Evolutionary conservation across 306 rosid species (phyloP).

Genomic region (Dicorynia guianensis): DNA sequence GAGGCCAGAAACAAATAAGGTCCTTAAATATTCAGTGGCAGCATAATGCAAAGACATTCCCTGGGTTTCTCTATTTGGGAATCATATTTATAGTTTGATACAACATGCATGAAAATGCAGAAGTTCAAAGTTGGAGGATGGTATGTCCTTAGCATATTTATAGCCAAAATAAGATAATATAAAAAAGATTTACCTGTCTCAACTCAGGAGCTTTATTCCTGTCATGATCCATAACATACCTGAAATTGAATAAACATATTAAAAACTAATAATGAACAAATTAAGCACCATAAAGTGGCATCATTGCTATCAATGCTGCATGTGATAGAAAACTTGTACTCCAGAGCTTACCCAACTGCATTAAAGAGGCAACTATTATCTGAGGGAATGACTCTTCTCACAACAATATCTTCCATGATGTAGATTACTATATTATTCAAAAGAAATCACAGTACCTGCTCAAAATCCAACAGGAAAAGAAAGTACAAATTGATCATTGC

Average conservation of each 20-base stretch:
- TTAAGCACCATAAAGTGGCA: too few species aligned
- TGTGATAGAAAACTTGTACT: not conserved
- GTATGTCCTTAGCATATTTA: not conserved
- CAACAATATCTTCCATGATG: constrained; percentile 77
- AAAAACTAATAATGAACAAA: not conserved
- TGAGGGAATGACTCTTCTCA: constrained; percentile 87
- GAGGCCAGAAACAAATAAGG: too few species aligned
- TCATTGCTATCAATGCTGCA: constrained; percentile 2
- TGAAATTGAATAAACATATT: constrained; percentile 45
- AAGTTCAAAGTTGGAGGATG: not conserved
- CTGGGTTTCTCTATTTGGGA: constrained; percentile 7
- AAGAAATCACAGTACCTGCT: constrained; percentile 26
- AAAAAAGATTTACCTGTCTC: constrained; percentile 72
- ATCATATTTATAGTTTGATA: not conserved
- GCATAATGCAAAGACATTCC: too few species aligned
- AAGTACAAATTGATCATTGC: not conserved
- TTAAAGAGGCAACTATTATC: constrained; percentile 95
- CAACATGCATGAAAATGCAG: constrained; percentile 12
- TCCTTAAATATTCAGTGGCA: too few species aligned
- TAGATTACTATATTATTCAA: constrained; percentile 43
- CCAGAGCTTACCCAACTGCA: constrained; percentile 85
- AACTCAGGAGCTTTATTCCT: constrained; percentile 74
- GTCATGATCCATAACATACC: constrained; percentile 94
- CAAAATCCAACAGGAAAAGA: constrained; percentile 23
- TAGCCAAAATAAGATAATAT: constrained; percentile 18